Base-by-base conservation (phyloP, 1,284 basidiomycete species). In the Boletus smithii region DNA sequence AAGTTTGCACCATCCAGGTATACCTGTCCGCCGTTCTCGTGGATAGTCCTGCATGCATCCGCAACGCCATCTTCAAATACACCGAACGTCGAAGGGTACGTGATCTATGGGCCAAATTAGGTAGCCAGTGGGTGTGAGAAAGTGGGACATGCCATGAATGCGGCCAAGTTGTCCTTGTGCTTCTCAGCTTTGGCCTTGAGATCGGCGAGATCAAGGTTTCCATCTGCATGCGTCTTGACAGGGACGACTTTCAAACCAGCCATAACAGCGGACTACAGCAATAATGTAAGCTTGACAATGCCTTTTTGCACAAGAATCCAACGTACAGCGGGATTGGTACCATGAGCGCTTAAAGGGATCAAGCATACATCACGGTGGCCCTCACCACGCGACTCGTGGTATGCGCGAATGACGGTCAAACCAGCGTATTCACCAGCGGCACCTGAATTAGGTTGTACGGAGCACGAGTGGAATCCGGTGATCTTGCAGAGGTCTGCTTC, bases 1-100 rank as follows among this genome's bases (percentile, higher is more conserved):
- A 97, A 75, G 67, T 99, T 98, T 45, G 95, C 95, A 58, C 92
- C 94, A 67, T 99, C 95, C 48, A 99, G 76, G 70, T 98, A 99
- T 32, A 99, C 97, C 66, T 99, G 97, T 18, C 97, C 95, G 17
- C 95, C 95, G 60, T 91, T 85, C 50, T 93, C 81, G 66, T 99
- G 97, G 40, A 97, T 89, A 60, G 97, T 91, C 65, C 89, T 74
- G 76, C 92, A 95, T 17, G 94, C 95, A 53, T 91, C 86, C 64
- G 88, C 80, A 32, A 98, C 88, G 49, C 93, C 92, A 55, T 88
- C 80, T 67, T 99, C 97, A 63, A 98, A 99, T 26, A 98, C 95
- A 61, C 95, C 95, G 55, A 94, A 98, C 0, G 95, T 99, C 5
- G 93, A 97, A 3, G 92, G 93, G 65, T 95, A 95, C 11, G 92